A percentile compares a stretch with the other conserved stretches of the same genome.
Conservation (phyloP, 192 early-diverging fungal genomes). For the Coemansia sp. region DNA sequence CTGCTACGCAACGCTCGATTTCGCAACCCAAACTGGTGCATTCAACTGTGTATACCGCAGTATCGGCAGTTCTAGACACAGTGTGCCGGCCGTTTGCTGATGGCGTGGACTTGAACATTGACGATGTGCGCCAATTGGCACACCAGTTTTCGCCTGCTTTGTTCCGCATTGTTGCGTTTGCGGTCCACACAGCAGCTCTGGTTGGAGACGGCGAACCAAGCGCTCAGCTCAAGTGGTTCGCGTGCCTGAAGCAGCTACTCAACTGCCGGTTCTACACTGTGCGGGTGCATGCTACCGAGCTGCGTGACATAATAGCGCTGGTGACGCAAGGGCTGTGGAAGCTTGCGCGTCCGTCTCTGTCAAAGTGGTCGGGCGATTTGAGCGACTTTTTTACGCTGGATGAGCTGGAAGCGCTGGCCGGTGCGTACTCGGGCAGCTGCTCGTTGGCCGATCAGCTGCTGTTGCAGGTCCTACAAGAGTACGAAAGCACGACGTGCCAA, state of each 20-base stretch:
- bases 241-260: constrained; percentile 19
- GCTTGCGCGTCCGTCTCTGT: constrained; percentile 31
- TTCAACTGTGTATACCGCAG: background rate
- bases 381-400: constrained; percentile 42
- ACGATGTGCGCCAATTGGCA: constrained; percentile 2
- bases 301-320: constrained; percentile 18
- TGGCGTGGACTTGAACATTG: constrained; percentile 8
- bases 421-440: constrained; percentile 36
- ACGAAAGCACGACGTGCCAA: constrained; percentile 40
- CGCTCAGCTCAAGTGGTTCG: constrained; percentile 24
- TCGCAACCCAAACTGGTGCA: background rate
- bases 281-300: constrained; percentile 12
- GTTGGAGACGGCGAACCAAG: background rate
- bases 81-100: constrained; percentile 20
- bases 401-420: constrained; percentile 44
- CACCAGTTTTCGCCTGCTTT: constrained; percentile 10
- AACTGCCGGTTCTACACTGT: constrained; percentile 31
- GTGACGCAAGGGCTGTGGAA: constrained; percentile 27
- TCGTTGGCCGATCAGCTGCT: constrained; percentile 22
- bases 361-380: constrained; percentile 43
- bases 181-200: background rate
- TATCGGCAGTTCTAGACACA: constrained; percentile 4
- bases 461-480: constrained; percentile 28
- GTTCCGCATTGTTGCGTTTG: constrained; percentile 25
- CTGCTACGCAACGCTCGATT: background rate